Evolutionary conservation across 345 rosid species (phyloP).

Genomic region (Linum tenue): DNA sequence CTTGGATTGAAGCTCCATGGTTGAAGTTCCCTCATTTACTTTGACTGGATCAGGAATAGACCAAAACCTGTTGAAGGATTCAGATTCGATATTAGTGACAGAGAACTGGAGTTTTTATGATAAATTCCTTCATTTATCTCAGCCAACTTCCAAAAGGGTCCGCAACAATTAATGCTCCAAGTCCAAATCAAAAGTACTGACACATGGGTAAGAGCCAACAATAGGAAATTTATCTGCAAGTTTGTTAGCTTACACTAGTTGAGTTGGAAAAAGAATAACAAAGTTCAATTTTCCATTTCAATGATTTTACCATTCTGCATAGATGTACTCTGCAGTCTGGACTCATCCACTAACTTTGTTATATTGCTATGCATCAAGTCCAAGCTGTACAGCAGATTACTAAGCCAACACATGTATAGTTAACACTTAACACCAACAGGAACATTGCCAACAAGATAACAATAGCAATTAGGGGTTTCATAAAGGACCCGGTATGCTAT

Average conservation of each 20-base stretch:
- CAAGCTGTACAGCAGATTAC: too few relatives aligned
- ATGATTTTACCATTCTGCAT: background rate
- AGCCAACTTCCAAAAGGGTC: background rate
- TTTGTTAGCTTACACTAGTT: background rate
- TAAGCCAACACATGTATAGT: background rate
- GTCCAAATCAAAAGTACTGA: background rate
- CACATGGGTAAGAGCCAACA: background rate
- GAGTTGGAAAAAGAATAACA: background rate
- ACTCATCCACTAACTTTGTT: background rate
- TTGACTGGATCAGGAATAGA: constrained; percentile 34
- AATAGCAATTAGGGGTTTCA: background rate
- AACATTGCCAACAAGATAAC: background rate
- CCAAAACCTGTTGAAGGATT: constrained; percentile 44
- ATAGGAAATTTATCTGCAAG: too few relatives aligned
- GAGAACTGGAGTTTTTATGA: background rate
- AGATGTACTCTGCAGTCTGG: background rate
- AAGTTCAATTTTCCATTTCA: background rate
- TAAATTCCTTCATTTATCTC: background rate
- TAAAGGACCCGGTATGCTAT: too few relatives aligned
- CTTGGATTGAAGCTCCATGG: constrained; percentile 24
- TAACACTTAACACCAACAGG: background rate
- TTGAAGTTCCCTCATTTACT: constrained; percentile 28
- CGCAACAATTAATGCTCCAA: background rate
- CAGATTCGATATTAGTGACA: too few relatives aligned
- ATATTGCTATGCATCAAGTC: background rate